phyloP scores from a whole-genome alignment of 176 grass and related monocot genomes.

The Hsuehochloa calcarea region DNA sequence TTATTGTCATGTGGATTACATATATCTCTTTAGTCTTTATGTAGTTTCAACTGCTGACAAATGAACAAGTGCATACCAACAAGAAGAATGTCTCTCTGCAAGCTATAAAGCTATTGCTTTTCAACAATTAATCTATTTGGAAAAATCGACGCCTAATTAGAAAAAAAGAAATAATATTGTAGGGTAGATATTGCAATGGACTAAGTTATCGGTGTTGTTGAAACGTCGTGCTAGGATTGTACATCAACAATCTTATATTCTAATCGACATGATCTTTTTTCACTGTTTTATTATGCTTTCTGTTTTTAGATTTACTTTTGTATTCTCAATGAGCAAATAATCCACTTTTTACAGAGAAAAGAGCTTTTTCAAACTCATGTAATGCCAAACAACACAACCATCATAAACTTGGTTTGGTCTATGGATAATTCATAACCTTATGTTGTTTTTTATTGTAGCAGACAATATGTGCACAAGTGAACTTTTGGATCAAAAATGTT shows the following conservation, averaged over 20 bases:
- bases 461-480: neutral
- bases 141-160: neutral
- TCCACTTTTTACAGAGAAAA: neutral
- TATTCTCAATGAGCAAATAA: neutral
- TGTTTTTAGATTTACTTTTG: neutral
- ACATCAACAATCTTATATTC: neutral
- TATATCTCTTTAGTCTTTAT: neutral
- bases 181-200: neutral
- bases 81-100: neutral
- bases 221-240: neutral
- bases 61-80: neutral
- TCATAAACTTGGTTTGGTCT: neutral
- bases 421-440: neutral
- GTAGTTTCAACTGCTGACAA: neutral
- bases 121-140: neutral
- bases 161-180: neutral
- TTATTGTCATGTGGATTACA: neutral
- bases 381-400: neutral
- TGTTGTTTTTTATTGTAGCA: neutral
- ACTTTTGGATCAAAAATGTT: neutral
- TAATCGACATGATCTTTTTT: neutral
- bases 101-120: neutral
- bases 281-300: neutral
- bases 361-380: neutral
- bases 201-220: neutral